These are phyloP conservation scores for Agaricus bisporus DNA, from an alignment of 768 basidiomycete genomes.

Conservation along the genomic window DNA sequence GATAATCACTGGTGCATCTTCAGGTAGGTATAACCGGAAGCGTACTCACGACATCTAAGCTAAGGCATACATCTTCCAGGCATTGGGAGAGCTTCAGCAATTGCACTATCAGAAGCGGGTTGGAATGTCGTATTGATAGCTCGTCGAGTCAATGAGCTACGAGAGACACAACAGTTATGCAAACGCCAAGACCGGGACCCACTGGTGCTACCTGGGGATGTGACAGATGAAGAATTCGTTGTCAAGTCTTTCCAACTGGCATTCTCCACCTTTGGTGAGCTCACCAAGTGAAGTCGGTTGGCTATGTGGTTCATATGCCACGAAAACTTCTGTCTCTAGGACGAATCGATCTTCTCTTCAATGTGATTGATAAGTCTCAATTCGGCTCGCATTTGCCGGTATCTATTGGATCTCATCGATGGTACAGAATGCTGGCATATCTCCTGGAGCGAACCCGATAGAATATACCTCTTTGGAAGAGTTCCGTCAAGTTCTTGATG, in stretches of 20 bases:
- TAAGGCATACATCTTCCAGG: constrained; percentile 19
- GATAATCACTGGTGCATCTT: constrained; percentile 44
- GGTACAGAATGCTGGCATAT: constrained; percentile 69
- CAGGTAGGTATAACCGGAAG: constrained; percentile 33
- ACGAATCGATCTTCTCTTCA: constrained; percentile 72
- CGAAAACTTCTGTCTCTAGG: constrained; percentile 29
- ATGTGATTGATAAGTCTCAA: constrained; percentile 38
- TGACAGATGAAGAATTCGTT: constrained; percentile 60
- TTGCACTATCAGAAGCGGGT: constrained; percentile 62
- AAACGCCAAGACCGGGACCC: constrained; percentile 30
- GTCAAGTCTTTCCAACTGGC: constrained; percentile 49
- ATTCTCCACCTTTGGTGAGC: constrained; percentile 49
- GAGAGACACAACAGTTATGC: constrained; percentile 39
- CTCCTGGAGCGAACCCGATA: constrained; percentile 40
- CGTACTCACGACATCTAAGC: background rate
- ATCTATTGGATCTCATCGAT: background rate
- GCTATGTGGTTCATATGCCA: too few relatives aligned
- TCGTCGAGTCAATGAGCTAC: constrained; percentile 48
- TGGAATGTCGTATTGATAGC: constrained; percentile 69
- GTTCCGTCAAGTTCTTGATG: constrained; percentile 59
- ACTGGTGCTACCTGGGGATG: constrained; percentile 55
- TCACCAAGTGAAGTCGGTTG: background rate
- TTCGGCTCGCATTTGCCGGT: background rate
- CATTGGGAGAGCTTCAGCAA: constrained; percentile 63
- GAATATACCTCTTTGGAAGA: constrained; percentile 56